A percentile compares a stretch with the other conserved stretches of the same genome.
phyloP scores from a whole-genome alignment of 1,139 yeast species.

The Saccharomyces pastorianus region DNA sequence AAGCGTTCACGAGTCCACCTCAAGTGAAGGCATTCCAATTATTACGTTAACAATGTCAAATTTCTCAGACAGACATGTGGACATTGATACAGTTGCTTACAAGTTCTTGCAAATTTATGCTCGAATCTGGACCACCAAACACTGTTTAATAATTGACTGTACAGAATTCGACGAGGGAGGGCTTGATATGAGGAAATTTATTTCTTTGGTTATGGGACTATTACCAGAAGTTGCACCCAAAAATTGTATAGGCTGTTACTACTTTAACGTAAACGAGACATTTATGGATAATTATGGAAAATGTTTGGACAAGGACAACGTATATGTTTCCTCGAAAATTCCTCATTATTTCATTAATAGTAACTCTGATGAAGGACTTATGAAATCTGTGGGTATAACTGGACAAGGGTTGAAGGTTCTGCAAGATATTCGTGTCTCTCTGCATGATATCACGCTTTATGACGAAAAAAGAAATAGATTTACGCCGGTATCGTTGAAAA shows the following conservation, averaged over 20 bases:
- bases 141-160: slow-evolving; percentile 57
- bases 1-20: slow-evolving; percentile 55
- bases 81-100: slow-evolving; percentile 51
- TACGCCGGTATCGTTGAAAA: slow-evolving; percentile 51
- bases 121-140: slow-evolving; percentile 67
- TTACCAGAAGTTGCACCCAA: slow-evolving; percentile 42
- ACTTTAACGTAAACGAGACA: slow-evolving; percentile 52
- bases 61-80: slow-evolving; percentile 39
- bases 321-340: slow-evolving; percentile 15
- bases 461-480: slow-evolving; percentile 38
- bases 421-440: slow-evolving; percentile 49
- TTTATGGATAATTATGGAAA: slow-evolving; percentile 34
- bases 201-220: slow-evolving; percentile 34
- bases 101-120: slow-evolving; percentile 59
- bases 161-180: slow-evolving; percentile 44
- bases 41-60: slow-evolving; percentile 47
- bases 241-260: slow-evolving; percentile 51
- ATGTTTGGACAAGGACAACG: slow-evolving; percentile 18
- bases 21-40: slow-evolving; percentile 67
- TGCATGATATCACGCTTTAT: slow-evolving; percentile 34
- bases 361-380: slow-evolving; percentile 42
- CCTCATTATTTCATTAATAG: slow-evolving; percentile 35
- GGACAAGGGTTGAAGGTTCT: slow-evolving; percentile 33
- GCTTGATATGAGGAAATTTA: slow-evolving; percentile 22
- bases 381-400: slow-evolving; percentile 45